These are phyloP conservation scores for Chlorella sorokiniana DNA, from an alignment of 139 green algal genomes.

Conservation along the genomic window DNA sequence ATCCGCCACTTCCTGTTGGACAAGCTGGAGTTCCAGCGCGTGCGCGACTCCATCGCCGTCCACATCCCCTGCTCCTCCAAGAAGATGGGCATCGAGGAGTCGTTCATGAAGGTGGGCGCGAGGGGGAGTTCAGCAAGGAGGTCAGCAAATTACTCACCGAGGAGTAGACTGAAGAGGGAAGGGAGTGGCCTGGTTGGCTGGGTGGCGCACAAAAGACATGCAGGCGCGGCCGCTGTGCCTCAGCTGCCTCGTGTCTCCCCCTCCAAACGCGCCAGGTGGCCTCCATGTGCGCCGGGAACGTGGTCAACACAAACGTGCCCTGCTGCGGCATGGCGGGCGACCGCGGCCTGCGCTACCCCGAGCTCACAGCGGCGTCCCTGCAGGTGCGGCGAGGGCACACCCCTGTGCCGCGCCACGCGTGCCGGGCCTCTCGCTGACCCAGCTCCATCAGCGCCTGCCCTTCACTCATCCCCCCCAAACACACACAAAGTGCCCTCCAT, in stretches of 20 bases:
- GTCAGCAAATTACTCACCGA: no score
- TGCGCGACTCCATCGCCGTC: conserved; percentile 85
- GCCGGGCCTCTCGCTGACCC: no score
- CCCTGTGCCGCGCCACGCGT: no score
- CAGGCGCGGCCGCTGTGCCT: background rate
- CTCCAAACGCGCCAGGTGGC: conserved; percentile 55
- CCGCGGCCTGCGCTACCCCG: conserved; percentile 92
- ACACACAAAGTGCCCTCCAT: background rate
- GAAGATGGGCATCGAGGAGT: conserved; percentile 95
- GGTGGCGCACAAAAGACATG: no score
- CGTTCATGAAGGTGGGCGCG: conserved; percentile 73
- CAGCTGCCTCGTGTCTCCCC: background rate
- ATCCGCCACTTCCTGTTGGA: conserved; percentile 90
- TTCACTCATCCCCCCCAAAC: background rate
- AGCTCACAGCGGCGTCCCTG: conserved; percentile 86
- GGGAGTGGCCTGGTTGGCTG: no score
- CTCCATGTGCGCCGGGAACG: conserved; percentile 81
- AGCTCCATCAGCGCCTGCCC: background rate
- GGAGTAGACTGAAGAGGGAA: no score
- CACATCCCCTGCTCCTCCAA: conserved; percentile 98
- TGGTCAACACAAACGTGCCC: conserved; percentile 79
- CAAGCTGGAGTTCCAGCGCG: conserved; percentile 91
- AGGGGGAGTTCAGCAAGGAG: background rate
- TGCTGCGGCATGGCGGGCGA: conserved; percentile 98
- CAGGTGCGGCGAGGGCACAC: conserved; percentile 30